Percentiles rank a stretch among this genome's conserved stretches.
Conservation (phyloP, 148 eudicot species). For the Agrostemma githago region DNA sequence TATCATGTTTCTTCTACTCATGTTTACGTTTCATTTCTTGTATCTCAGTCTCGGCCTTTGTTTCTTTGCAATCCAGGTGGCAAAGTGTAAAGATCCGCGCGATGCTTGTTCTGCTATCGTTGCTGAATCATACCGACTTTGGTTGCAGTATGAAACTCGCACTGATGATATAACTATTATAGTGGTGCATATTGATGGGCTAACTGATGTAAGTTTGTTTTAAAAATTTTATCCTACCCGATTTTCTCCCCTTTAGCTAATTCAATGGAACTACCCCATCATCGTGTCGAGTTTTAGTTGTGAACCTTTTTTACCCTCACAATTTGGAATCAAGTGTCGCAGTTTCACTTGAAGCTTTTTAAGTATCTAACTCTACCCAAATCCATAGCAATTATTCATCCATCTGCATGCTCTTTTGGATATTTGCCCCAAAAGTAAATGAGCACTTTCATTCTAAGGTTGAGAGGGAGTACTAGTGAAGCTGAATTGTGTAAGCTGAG, state of each 20-base stretch:
- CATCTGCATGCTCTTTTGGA: background rate
- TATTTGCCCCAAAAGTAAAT: background rate
- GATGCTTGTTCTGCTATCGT: conserved; percentile 99
- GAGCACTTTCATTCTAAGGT: background rate
- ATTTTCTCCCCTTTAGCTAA: background rate
- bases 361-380: background rate
- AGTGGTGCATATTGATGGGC: conserved; percentile 77
- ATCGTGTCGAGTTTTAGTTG: background rate
- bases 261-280: background rate
- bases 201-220: conserved; percentile 53
- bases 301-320: background rate
- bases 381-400: background rate
- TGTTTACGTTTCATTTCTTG: conserved; percentile 2
- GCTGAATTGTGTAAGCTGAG: background rate
- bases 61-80: conserved; percentile 49
- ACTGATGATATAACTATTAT: conserved; percentile 96
- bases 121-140: conserved; percentile 97
- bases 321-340: background rate
- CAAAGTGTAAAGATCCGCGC: conserved; percentile 81
- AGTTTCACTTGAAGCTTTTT: background rate
- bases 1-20: background rate
- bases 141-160: conserved; percentile 99
- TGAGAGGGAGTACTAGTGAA: background rate
- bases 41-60: conserved; percentile 12
- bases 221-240: background rate